Conservation (phyloP, 306 rosid genomes). For the Cicer cuneatum region DNA sequence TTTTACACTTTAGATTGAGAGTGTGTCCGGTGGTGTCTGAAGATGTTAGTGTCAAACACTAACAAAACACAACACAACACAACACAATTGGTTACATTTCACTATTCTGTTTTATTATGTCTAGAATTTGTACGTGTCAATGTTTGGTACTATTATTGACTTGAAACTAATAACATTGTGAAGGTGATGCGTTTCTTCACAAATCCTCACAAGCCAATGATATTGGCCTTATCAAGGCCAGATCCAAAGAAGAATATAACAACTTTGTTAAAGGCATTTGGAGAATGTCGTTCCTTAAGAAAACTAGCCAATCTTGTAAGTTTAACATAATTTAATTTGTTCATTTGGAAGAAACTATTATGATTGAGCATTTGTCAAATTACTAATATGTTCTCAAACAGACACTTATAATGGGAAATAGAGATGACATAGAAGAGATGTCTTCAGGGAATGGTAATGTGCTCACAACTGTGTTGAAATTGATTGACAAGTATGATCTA, state of each 20-base stretch:
- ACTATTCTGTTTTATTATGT: no score
- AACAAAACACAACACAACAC: no score
- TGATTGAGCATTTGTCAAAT: conserved; percentile 6
- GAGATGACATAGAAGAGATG: conserved; percentile 89
- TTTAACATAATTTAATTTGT: conserved; percentile 26
- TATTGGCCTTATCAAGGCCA: conserved; percentile 89
- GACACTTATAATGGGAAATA: conserved; percentile 88
- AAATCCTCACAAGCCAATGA: conserved; percentile 93
- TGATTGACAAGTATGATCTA: conserved; percentile 85
- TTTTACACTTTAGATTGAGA: background rate
- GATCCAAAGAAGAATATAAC: conserved; percentile 91
- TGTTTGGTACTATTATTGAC: conserved; percentile 8
- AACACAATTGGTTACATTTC: no score
- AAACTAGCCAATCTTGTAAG: conserved; percentile 94
- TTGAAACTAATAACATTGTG: conserved; percentile 31
- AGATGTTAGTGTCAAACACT: no score
- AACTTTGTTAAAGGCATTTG: conserved; percentile 84
- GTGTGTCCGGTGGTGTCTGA: no score
- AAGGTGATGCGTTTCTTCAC: conserved; percentile 88
- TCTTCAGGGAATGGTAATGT: conserved; percentile 79
- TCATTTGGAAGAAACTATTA: conserved; percentile 7
- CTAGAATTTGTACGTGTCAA: no score
- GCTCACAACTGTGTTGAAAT: conserved; percentile 77
- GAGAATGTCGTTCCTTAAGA: conserved; percentile 79
- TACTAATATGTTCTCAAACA: conserved; percentile 50